Conservation (phyloP, 331 rosid genomes). For the Arachis monticola region DNA sequence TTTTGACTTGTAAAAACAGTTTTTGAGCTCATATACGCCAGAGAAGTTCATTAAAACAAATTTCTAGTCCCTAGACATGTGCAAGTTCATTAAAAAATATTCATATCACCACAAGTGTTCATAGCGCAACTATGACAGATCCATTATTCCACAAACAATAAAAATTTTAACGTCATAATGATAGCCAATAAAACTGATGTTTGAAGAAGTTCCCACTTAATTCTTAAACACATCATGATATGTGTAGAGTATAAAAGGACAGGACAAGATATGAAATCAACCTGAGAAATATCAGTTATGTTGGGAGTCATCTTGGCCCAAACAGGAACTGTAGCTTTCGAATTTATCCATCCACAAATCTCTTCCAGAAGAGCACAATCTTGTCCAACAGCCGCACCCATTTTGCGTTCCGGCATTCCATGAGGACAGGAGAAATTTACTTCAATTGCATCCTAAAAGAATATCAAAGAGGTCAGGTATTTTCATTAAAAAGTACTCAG, state of each 20-base stretch:
- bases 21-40: neutral
- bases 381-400: slow-evolving; percentile 99
- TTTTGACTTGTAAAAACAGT: neutral
- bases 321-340: slow-evolving; percentile 92
- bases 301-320: slow-evolving; percentile 99
- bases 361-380: slow-evolving; percentile 94
- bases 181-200: slow-evolving; percentile 1
- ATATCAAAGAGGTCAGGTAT: slow-evolving; percentile 31
- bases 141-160: neutral
- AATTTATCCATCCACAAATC: slow-evolving; percentile 93
- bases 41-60: slow-evolving; percentile 2
- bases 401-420: slow-evolving; percentile 97
- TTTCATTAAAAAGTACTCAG: neutral
- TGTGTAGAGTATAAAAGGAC: neutral
- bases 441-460: slow-evolving; percentile 82
- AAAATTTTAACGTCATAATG: slow-evolving; percentile 18
- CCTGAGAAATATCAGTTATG: slow-evolving; percentile 90
- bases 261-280: slow-evolving; percentile 37
- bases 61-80: slow-evolving; percentile 8
- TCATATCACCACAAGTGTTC: neutral
- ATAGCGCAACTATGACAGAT: slow-evolving; percentile 4
- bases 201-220: slow-evolving; percentile 13
- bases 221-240: slow-evolving; percentile 12
- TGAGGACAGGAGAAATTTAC: slow-evolving; percentile 95
- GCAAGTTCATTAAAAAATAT: slow-evolving; percentile 10